Conservation (phyloP, 208 protist species). For the Endotrypanum monterogeii region DNA sequence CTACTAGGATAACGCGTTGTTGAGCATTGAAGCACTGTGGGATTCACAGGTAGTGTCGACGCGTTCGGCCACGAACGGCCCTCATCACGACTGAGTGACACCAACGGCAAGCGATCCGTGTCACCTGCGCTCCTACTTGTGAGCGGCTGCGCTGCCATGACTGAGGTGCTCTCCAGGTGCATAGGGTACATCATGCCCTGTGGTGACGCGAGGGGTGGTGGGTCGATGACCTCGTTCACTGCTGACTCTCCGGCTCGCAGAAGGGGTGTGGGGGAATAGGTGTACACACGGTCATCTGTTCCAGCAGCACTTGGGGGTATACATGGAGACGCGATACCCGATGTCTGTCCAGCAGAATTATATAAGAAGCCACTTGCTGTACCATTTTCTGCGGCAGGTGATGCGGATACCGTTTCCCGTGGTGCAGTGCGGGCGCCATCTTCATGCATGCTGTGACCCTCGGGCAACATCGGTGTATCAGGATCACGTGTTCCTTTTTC, state of each 20-base stretch:
- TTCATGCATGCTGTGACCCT: neutral
- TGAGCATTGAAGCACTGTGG: neutral
- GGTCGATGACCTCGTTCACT: neutral
- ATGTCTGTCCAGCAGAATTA: neutral
- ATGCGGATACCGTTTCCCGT: neutral
- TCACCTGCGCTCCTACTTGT: neutral
- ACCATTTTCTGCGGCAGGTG: neutral
- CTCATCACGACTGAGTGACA: conserved; percentile 8
- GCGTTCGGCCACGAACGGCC: neutral
- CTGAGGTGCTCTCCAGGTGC: neutral
- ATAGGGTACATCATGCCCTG: neutral
- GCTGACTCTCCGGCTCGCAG: neutral
- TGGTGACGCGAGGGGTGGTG: neutral
- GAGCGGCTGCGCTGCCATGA: neutral
- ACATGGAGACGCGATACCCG: neutral
- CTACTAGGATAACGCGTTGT: neutral
- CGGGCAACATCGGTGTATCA: neutral
- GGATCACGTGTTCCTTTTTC: neutral
- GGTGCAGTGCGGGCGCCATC: neutral
- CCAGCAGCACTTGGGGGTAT: neutral
- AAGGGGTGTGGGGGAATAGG: neutral
- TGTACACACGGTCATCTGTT: neutral
- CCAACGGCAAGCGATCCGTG: neutral
- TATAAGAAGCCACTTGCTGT: neutral
- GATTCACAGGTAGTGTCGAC: neutral